Conservation (phyloP, 2,329 filamentous ascomycete species). For the Phyllosticta paracitricarpa region DNA sequence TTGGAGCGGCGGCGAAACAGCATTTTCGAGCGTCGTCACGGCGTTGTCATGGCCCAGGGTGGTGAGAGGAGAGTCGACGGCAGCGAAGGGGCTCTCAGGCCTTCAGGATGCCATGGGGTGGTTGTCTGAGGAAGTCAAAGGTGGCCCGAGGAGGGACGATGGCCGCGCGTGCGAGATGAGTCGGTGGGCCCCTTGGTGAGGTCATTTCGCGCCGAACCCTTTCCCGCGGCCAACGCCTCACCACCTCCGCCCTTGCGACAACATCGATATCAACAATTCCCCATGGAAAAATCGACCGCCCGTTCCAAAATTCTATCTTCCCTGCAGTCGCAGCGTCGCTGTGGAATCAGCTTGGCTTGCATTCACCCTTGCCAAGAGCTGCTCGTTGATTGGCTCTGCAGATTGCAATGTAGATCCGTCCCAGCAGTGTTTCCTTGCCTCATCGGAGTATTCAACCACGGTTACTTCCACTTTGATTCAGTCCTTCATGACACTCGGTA, state of each 20-base stretch:
- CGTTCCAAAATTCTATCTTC: background rate
- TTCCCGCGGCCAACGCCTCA: background rate
- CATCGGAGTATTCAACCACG: too few species aligned
- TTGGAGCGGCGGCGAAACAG: conserved; percentile 7
- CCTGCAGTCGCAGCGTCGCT: background rate
- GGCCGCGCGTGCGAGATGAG: background rate
- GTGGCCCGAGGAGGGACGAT: background rate
- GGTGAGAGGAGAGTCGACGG: background rate
- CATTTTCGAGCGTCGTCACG: background rate
- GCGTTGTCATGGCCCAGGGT: conserved; percentile 1
- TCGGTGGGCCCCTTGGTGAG: background rate
- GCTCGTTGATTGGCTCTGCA: background rate
- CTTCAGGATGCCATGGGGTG: conserved; percentile 2
- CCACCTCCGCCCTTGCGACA: background rate
- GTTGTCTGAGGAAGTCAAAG: background rate
- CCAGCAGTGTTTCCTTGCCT: background rate
- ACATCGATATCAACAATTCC: background rate
- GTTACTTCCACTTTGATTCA: too few species aligned
- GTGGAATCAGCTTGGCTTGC: background rate
- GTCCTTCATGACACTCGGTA: too few species aligned
- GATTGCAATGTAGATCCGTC: background rate
- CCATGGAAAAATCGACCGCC: background rate
- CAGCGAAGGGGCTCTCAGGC: background rate
- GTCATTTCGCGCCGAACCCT: background rate
- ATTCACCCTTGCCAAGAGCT: background rate